Evolutionary conservation across 129 eudicot genomes (phyloP), one percentile per base, ranked within the genome.

Genomic region (Flaveria ramosissima): DNA sequence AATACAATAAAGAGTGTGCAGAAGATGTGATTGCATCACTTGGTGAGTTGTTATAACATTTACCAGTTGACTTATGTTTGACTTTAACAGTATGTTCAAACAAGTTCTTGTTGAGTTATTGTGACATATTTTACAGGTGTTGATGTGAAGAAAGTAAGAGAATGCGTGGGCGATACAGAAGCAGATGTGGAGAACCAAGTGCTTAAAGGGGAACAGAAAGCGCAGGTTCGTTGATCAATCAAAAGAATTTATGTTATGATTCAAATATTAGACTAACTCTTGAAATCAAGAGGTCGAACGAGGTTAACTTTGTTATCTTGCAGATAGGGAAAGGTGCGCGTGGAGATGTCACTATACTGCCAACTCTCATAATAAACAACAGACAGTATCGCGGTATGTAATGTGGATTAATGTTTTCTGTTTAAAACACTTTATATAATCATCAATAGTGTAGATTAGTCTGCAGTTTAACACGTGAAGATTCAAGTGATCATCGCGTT

Each of bases 291-390:
- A 30, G 20, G 70, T 78, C 12, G 14, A 46, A 24, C 23, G 36
- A 12, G 66, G 32, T 55, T 73, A 60, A 71, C 48, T 66, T 60
- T 73, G 77, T 45, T 6, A 41, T 70, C 39, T 21, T 74, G 43
- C 92, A 93, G 98, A 84, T 93, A 19, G 97, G 98, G 56, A 86
- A 91, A 73, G 97, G 96, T 57, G 39, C 90, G 1, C 89, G 99
- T 14, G 99, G 99, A 68, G 99, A 91, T 27, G 97, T 94, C 66
- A 94, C 97, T 17, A 94, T 94, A 74, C 75, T 91, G 76, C 99
- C 99, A 74, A 94, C 99, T 70, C 97, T 94, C 65, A 88, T 94
- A 71, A 82, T 94, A 53, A 94, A 94, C 85, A 84, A 89, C 85
- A 81, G 96, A 76, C 97, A 94, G 66, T 94, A 87, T 67, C 89